phyloP scores from a whole-genome alignment of 2,329 filamentous ascomycete species.

The Penicillium concentricum region DNA sequence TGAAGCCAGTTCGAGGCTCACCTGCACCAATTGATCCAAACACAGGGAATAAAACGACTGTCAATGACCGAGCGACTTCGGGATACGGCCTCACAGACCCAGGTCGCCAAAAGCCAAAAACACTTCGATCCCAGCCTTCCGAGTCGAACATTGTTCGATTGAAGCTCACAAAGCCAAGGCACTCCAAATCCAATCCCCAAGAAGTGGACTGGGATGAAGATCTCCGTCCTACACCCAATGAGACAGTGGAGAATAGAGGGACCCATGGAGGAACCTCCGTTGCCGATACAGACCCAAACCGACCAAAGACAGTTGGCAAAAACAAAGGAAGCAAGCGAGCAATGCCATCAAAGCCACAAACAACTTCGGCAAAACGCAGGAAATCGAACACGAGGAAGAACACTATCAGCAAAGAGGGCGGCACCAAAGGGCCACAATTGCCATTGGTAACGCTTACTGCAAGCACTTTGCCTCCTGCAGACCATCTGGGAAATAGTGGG shows the following conservation, averaged over 20 bases:
- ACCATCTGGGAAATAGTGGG: not conserved
- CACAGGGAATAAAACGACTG: not conserved
- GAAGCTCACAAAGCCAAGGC: constrained; percentile 17
- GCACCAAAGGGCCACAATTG: constrained; percentile 1
- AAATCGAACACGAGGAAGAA: constrained; percentile 3
- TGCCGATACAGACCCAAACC: constrained; percentile 14
- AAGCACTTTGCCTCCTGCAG: not conserved
- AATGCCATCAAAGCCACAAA: constrained; percentile 1
- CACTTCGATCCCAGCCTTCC: not conserved
- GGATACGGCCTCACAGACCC: not conserved
- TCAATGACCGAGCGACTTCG: not conserved
- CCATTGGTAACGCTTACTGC: constrained; percentile 7
- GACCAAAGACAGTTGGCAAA: not conserved
- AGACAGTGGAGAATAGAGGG: not conserved
- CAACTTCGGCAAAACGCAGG: constrained; percentile 10
- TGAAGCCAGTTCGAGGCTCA: not conserved
- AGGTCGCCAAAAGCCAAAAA: not conserved
- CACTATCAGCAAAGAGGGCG: not conserved
- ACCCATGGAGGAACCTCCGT: constrained; percentile 12
- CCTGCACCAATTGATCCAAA: not conserved
- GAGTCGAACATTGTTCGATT: constrained; percentile 11
- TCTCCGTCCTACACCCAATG: constrained; percentile 27
- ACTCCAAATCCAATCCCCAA: constrained; percentile 15
- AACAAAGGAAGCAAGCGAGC: constrained; percentile 8
- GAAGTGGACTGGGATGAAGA: constrained; percentile 35